Conservation (phyloP, 2,329 filamentous ascomycete species). For the Colletotrichum liaoningense region DNA sequence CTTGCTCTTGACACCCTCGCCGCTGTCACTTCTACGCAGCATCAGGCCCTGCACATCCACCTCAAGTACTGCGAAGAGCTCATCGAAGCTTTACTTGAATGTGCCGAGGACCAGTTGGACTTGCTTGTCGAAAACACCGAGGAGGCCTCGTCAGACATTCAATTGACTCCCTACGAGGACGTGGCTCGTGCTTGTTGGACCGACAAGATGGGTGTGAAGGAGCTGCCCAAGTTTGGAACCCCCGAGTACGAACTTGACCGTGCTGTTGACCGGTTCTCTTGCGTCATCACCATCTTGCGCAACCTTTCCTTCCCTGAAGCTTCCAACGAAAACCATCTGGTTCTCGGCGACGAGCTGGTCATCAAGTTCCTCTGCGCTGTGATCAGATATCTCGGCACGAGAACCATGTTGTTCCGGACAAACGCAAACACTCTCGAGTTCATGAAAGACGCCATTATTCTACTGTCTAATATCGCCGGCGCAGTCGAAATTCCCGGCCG, state of each 20-base stretch:
- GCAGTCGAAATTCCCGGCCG: slow-evolving; percentile 84
- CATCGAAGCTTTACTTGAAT: slow-evolving; percentile 88
- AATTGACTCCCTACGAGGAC: slow-evolving; percentile 88
- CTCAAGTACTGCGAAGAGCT: slow-evolving; percentile 86
- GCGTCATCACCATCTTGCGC: slow-evolving; percentile 90
- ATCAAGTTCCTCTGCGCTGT: slow-evolving; percentile 86
- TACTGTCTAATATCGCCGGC: slow-evolving; percentile 89
- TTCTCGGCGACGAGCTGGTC: slow-evolving; percentile 80
- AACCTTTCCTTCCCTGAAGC: slow-evolving; percentile 84
- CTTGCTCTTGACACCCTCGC: slow-evolving; percentile 87
- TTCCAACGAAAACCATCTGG: slow-evolving; percentile 71
- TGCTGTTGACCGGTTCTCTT: slow-evolving; percentile 87
- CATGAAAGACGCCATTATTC: slow-evolving; percentile 93
- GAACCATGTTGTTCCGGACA: slow-evolving; percentile 85
- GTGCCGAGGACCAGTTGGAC: slow-evolving; percentile 89
- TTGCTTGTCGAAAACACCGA: slow-evolving; percentile 84
- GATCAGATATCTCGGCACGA: slow-evolving; percentile 88
- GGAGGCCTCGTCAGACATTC: slow-evolving; percentile 88
- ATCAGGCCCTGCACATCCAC: slow-evolving; percentile 72
- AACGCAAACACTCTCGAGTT: slow-evolving; percentile 91
- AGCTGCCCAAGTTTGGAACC: slow-evolving; percentile 80
- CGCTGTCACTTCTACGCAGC: slow-evolving; percentile 71
- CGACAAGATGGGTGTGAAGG: slow-evolving; percentile 79
- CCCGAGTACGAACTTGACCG: slow-evolving; percentile 84
- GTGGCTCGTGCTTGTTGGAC: slow-evolving; percentile 81